phyloP scores from a whole-genome alignment of 129 eudicot species.

The Escallonia herrerae region DNA sequence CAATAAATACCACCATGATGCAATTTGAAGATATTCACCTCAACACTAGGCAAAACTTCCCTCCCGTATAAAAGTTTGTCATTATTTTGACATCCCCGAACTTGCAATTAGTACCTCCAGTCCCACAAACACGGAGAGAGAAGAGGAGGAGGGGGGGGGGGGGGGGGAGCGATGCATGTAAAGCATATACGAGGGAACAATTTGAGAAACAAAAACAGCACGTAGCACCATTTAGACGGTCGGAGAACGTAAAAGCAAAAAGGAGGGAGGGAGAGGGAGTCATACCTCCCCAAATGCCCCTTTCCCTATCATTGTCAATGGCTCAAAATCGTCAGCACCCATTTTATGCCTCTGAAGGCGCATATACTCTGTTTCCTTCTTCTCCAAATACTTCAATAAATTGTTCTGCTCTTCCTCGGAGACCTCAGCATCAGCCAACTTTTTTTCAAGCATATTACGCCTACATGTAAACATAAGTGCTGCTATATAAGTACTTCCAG shows the following conservation, averaged over 20 bases:
- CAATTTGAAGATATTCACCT: no score
- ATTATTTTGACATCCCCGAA: no score
- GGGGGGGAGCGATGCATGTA: neutral
- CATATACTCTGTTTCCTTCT: conserved; percentile 93
- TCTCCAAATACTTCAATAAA: conserved; percentile 69
- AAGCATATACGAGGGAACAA: no score
- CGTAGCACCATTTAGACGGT: no score
- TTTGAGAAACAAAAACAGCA: no score
- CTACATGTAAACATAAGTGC: conserved; percentile 27
- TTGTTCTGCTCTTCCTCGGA: conserved; percentile 86
- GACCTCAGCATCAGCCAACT: conserved; percentile 92
- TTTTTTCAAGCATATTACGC: conserved; percentile 79
- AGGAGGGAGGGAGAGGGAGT: conserved; percentile 12
- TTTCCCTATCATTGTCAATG: conserved; percentile 88
- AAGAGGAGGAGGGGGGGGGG: no score
- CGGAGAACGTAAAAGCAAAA: neutral
- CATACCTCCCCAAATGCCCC: conserved; percentile 97
- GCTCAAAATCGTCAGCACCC: conserved; percentile 97
- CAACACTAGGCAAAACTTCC: no score
- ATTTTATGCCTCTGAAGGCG: conserved; percentile 97
- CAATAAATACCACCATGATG: no score
- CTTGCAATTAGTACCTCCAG: no score
- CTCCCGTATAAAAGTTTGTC: no score
- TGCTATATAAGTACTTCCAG: neutral
- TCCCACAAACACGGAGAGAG: no score